phyloP scores from a whole-genome alignment of 345 rosid genomes.

The Camelina sativa region DNA sequence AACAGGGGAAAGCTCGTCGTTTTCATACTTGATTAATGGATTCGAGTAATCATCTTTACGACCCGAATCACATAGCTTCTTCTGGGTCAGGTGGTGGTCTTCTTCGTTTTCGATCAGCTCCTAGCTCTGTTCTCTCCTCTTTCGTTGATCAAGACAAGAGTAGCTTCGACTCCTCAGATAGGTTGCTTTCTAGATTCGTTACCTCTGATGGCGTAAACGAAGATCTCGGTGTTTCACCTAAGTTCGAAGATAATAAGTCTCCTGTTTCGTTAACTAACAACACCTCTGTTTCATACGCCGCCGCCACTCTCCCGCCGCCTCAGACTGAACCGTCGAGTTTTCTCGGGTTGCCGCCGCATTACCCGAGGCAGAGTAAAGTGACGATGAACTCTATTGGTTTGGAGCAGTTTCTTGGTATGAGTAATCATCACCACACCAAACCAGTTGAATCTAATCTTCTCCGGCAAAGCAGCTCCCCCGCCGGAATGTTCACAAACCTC shows the following conservation, averaged over 20 bases:
- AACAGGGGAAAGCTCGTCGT: neutral
- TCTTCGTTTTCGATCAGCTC: constrained; percentile 86
- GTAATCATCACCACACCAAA: constrained; percentile 52
- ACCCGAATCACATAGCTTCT: constrained; percentile 36
- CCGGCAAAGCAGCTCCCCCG: constrained; percentile 85
- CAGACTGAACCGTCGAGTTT: constrained; percentile 49
- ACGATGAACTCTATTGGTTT: constrained; percentile 51
- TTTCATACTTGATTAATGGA: constrained; percentile 52
- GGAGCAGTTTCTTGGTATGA: constrained; percentile 57
- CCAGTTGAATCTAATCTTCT: constrained; percentile 53
- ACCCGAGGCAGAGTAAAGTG: constrained; percentile 64
- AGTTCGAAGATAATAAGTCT: constrained; percentile 46
- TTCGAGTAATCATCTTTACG: constrained; percentile 61
- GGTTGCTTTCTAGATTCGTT: constrained; percentile 53
- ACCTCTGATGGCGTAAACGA: constrained; percentile 43
- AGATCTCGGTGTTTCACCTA: constrained; percentile 35
- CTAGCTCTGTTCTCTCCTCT: constrained; percentile 60
- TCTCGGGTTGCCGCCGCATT: constrained; percentile 78
- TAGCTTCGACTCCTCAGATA: constrained; percentile 49
- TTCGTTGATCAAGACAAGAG: constrained; percentile 48
- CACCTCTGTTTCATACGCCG: constrained; percentile 42
- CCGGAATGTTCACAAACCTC: constrained; percentile 68
- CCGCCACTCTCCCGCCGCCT: constrained; percentile 29
- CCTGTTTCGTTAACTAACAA: constrained; percentile 41
- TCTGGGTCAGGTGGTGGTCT: constrained; percentile 57